A percentile compares a stretch with the other conserved stretches of the same genome.
phyloP scores from a whole-genome alignment of 208 protist genomes.

The Trypanosoma brucei region DNA sequence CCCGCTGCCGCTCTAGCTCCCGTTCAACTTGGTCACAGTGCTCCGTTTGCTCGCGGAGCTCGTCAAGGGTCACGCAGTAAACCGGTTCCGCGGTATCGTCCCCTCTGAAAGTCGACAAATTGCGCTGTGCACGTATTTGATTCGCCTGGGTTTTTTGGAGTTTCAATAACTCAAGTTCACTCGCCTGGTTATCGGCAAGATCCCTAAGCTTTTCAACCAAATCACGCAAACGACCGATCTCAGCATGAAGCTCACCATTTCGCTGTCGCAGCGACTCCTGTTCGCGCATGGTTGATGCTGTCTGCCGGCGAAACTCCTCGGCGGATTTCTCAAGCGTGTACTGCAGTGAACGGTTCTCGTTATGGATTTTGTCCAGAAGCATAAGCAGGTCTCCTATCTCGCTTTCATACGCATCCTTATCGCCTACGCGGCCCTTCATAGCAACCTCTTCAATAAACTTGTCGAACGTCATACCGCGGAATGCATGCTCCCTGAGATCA shows the following conservation, averaged over 20 bases:
- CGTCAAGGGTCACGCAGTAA: conserved; percentile 48
- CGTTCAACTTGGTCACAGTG: conserved; percentile 18
- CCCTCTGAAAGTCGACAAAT: conserved; percentile 29
- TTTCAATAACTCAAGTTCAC: conserved; percentile 34
- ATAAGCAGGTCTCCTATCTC: conserved; percentile 58
- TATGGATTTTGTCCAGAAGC: conserved; percentile 53
- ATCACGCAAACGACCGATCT: conserved; percentile 38
- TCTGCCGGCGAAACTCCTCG: conserved; percentile 47
- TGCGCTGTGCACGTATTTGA: conserved; percentile 39
- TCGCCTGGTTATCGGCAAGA: conserved; percentile 37
- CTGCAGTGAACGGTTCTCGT: conserved; percentile 49
- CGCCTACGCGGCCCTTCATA: conserved; percentile 29
- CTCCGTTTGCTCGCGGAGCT: conserved; percentile 30
- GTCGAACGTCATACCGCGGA: conserved; percentile 32
- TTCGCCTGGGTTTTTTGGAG: conserved; percentile 43
- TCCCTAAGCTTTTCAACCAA: conserved; percentile 46
- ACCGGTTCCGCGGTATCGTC: conserved; percentile 26
- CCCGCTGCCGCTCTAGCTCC: background rate
- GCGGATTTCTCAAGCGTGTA: conserved; percentile 53
- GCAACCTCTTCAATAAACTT: conserved; percentile 39
- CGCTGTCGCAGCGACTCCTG: conserved; percentile 33
- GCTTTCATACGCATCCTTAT: conserved; percentile 59
- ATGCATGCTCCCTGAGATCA: conserved; percentile 31
- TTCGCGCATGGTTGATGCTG: conserved; percentile 37
- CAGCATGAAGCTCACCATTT: conserved; percentile 38